These are phyloP conservation scores for Rhytidhysteron rufulum DNA, from an alignment of 2,329 filamentous ascomycete genomes.

Conservation along the genomic window DNA sequence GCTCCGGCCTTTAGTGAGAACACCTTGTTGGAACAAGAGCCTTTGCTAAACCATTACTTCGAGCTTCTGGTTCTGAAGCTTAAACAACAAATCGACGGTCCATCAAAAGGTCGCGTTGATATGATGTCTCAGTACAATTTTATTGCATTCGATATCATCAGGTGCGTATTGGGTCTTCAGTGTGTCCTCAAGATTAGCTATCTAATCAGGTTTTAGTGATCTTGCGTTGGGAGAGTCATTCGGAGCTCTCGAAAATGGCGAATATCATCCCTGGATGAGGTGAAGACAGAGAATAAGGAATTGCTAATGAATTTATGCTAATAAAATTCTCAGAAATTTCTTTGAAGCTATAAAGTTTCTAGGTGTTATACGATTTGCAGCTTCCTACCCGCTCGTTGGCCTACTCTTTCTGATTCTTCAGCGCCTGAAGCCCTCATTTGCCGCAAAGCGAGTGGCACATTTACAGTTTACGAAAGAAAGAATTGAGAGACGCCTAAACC, in stretches of 20 bases:
- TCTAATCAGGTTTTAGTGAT: no score
- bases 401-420: no score
- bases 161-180: no score
- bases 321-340: not conserved
- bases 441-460: not conserved
- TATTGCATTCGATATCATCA: constrained; percentile 14
- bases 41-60: constrained; percentile 27
- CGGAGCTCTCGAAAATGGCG: not conserved
- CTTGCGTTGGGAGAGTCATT: not conserved
- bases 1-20: constrained; percentile 39
- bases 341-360: not conserved
- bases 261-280: not conserved
- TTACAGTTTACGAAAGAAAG: not conserved
- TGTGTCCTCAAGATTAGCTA: no score
- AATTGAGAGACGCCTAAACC: not conserved
- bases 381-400: no score
- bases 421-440: not conserved
- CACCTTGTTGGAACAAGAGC: constrained; percentile 36
- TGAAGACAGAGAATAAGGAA: no score
- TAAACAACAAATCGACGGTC: constrained; percentile 12
- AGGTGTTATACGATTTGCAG: not conserved
- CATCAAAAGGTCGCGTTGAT: constrained; percentile 2
- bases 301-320: not conserved
- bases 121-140: constrained; percentile 1
- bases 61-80: constrained; percentile 29